phyloP scores from a whole-genome alignment of 148 eudicot genomes.

The Nepenthes gracilis region DNA sequence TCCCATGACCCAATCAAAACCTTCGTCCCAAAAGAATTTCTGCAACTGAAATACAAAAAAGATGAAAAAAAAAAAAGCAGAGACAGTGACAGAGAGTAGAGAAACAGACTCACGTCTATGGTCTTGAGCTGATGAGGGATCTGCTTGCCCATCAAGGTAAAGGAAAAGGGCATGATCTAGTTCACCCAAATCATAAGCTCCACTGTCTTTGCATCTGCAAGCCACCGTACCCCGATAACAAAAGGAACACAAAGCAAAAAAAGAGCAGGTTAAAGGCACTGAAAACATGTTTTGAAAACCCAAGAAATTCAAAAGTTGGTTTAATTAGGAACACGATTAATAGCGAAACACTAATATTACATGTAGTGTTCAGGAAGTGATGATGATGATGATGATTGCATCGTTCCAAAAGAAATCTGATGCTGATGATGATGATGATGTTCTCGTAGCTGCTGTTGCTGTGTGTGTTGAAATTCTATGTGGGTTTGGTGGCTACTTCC shows the following conservation, averaged over 20 bases:
- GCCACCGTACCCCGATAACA: background rate
- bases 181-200: slow-evolving; percentile 75
- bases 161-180: slow-evolving; percentile 80
- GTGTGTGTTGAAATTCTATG: too few species aligned
- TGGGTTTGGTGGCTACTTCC: too few species aligned
- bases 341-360: background rate
- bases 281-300: background rate
- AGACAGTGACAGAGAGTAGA: background rate
- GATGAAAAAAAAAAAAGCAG: background rate
- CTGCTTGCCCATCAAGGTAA: slow-evolving; percentile 58
- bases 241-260: background rate
- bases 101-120: too few species aligned
- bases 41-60: too few species aligned
- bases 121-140: background rate
- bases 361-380: background rate
- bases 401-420: slow-evolving; percentile 13
- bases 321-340: background rate
- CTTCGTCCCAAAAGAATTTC: too few species aligned
- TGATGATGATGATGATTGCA: slow-evolving; percentile 11
- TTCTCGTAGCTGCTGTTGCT: background rate
- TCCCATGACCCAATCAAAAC: too few species aligned
- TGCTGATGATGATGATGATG: slow-evolving; percentile 1
- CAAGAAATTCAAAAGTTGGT: background rate
- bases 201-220: slow-evolving; percentile 11
- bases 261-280: background rate